Conservation (phyloP, 2,329 filamentous ascomycete genomes). For the Aspergillus neoniger region DNA sequence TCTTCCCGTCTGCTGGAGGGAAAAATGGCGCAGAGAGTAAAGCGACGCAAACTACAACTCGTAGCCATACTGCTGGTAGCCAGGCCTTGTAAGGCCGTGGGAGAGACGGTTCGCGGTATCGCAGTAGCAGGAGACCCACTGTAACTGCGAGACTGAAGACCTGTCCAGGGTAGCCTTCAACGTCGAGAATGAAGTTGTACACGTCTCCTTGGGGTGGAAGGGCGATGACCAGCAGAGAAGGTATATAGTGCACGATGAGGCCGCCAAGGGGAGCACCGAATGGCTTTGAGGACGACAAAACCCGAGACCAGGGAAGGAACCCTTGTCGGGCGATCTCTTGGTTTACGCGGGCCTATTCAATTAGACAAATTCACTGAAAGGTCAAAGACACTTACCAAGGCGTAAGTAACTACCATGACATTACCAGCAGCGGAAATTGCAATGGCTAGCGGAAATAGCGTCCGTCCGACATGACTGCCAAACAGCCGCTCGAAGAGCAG, state of each 20-base stretch:
- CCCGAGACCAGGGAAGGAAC: slow-evolving; percentile 64
- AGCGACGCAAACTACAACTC: slow-evolving; percentile 55
- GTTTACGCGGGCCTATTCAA: slow-evolving; percentile 63
- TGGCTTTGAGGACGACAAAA: slow-evolving; percentile 65
- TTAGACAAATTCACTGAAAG: background rate
- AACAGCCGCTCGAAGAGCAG: slow-evolving; percentile 68
- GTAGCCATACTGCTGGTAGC: slow-evolving; percentile 60
- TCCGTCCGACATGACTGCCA: slow-evolving; percentile 58
- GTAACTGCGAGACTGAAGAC: slow-evolving; percentile 61
- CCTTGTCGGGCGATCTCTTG: slow-evolving; percentile 73
- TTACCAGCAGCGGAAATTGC: slow-evolving; percentile 70
- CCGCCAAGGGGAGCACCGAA: slow-evolving; percentile 69
- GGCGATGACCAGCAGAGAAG: slow-evolving; percentile 66
- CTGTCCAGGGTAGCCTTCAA: slow-evolving; percentile 68
- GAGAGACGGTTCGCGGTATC: slow-evolving; percentile 60
- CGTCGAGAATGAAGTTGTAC: slow-evolving; percentile 72
- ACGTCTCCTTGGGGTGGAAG: slow-evolving; percentile 66
- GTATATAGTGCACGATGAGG: slow-evolving; percentile 68
- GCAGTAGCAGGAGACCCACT: slow-evolving; percentile 61
- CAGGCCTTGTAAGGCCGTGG: slow-evolving; percentile 67
- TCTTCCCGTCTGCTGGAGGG: slow-evolving; percentile 53
- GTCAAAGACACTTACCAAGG: slow-evolving; percentile 51
- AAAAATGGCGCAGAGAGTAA: slow-evolving; percentile 65
- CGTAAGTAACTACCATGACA: slow-evolving; percentile 67
- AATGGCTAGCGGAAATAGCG: slow-evolving; percentile 63